Percentiles rank a stretch among this genome's conserved stretches.
These are phyloP conservation scores for Haberlea rhodopensis DNA, from an alignment of 257 asterid genomes.

Conservation along the genomic window DNA sequence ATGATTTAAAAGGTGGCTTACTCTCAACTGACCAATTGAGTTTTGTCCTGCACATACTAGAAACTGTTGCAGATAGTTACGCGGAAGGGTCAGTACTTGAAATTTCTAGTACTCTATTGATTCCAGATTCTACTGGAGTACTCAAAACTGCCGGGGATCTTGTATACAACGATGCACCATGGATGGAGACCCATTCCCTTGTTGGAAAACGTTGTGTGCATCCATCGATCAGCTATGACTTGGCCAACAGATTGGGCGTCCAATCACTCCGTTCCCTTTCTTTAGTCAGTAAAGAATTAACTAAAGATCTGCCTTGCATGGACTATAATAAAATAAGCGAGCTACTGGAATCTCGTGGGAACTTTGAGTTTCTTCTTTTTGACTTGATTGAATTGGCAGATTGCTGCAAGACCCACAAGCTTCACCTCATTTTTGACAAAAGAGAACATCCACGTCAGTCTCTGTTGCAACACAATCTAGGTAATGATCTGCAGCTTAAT, in stretches of 20 bases:
- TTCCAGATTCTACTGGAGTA: slow-evolving; percentile 88
- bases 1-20: slow-evolving; percentile 56
- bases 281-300: slow-evolving; percentile 81
- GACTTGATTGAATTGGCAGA: slow-evolving; percentile 96
- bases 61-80: slow-evolving; percentile 67
- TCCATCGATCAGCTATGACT: slow-evolving; percentile 68
- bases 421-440: slow-evolving; percentile 86
- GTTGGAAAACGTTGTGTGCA: slow-evolving; percentile 79
- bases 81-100: slow-evolving; percentile 50
- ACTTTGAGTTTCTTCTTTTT: slow-evolving; percentile 70
- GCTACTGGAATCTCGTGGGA: slow-evolving; percentile 69
- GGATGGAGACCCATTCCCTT: slow-evolving; percentile 69
- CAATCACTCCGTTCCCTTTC: slow-evolving; percentile 87
- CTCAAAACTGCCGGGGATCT: slow-evolving; percentile 65
- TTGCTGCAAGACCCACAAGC: slow-evolving; percentile 89
- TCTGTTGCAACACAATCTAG: slow-evolving; percentile 92
- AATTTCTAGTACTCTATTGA: slow-evolving; percentile 40
- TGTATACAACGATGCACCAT: slow-evolving; percentile 94
- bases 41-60: slow-evolving; percentile 79
- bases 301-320: slow-evolving; percentile 93
- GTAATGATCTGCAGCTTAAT: slow-evolving; percentile 42
- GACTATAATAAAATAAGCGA: slow-evolving; percentile 74
- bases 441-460: slow-evolving; percentile 87
- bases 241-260: slow-evolving; percentile 76
- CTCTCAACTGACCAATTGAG: slow-evolving; percentile 79